Conservation (phyloP, 345 rosid species). For the Crucihimalaya himalaica region DNA sequence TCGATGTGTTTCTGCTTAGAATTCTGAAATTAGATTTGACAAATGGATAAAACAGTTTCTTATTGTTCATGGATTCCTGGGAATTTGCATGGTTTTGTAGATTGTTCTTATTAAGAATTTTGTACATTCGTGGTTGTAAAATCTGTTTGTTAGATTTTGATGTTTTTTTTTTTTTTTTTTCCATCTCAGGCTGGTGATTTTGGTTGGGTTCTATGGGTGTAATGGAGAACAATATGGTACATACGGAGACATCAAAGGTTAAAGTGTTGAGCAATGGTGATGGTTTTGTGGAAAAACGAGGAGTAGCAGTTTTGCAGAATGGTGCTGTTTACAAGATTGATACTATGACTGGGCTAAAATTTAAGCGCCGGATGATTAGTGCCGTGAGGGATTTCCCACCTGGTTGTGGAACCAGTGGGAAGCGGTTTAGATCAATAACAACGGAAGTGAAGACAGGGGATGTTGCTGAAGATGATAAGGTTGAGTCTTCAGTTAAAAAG, state of each 20-base stretch:
- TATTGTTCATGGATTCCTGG: neutral
- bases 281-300: slow-evolving; percentile 28
- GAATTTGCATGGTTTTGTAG: too few relatives aligned
- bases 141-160: too few relatives aligned
- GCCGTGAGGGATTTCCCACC: slow-evolving; percentile 71
- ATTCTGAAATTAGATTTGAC: neutral
- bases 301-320: slow-evolving; percentile 38
- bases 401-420: slow-evolving; percentile 54
- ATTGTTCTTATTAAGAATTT: too few relatives aligned
- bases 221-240: slow-evolving; percentile 17
- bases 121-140: too few relatives aligned
- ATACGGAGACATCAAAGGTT: slow-evolving; percentile 13
- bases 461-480: slow-evolving; percentile 7
- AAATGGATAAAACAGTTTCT: too few relatives aligned
- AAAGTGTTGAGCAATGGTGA: slow-evolving; percentile 30
- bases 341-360: slow-evolving; percentile 20
- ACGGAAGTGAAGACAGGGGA: slow-evolving; percentile 1
- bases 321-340: slow-evolving; percentile 22
- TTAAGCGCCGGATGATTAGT: slow-evolving; percentile 50
- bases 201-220: slow-evolving; percentile 19
- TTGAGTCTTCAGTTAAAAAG: neutral
- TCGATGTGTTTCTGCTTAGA: neutral
- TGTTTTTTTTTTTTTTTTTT: neutral
- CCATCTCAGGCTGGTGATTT: neutral
- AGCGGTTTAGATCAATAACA: neutral